A percentile compares a stretch with the other conserved stretches of the same genome.
phyloP scores from a whole-genome alignment of 768 basidiomycete species.

The Lactarius sp. region DNA sequence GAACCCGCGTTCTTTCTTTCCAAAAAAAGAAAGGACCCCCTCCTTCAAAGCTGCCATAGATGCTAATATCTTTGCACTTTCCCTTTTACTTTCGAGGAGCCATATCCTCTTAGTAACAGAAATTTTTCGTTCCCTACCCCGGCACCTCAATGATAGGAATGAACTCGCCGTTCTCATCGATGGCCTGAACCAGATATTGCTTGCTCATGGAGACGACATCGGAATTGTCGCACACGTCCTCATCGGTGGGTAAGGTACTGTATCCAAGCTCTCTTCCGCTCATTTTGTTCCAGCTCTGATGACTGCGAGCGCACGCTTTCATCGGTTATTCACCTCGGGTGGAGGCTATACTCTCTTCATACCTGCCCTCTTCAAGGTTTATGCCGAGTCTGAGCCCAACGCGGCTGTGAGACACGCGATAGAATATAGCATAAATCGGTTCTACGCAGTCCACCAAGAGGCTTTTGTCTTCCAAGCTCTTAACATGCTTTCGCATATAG shows the following conservation, averaged over 20 bases:
- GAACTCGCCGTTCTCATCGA: slow-evolving; percentile 65
- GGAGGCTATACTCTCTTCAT: slow-evolving; percentile 73
- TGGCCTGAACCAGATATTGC: slow-evolving; percentile 63
- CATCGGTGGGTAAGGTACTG: slow-evolving; percentile 48
- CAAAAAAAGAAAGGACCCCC: slow-evolving; percentile 2
- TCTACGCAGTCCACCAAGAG: slow-evolving; percentile 69
- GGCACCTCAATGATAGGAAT: slow-evolving; percentile 62
- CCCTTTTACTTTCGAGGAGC: slow-evolving; percentile 60
- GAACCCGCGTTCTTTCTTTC: slow-evolving; percentile 22
- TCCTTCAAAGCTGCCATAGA: slow-evolving; percentile 23
- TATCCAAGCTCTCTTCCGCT: not conserved
- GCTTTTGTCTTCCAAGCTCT: slow-evolving; percentile 71
- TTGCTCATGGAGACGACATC: slow-evolving; percentile 65
- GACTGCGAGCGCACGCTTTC: slow-evolving; percentile 72
- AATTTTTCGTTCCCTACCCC: slow-evolving; percentile 65
- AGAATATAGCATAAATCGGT: slow-evolving; percentile 65
- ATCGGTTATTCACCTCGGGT: slow-evolving; percentile 67
- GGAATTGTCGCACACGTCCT: slow-evolving; percentile 72
- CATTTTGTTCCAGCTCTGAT: slow-evolving; percentile 48
- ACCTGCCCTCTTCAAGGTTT: slow-evolving; percentile 65
- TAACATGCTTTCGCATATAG: slow-evolving; percentile 53
- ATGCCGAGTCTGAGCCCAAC: slow-evolving; percentile 54
- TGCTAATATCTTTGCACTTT: slow-evolving; percentile 39
- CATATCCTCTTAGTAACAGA: slow-evolving; percentile 64
- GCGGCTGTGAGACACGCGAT: slow-evolving; percentile 59